These are phyloP conservation scores for Plicaturopsis crispa DNA, from an alignment of 768 basidiomycete species.

Conservation along the genomic window DNA sequence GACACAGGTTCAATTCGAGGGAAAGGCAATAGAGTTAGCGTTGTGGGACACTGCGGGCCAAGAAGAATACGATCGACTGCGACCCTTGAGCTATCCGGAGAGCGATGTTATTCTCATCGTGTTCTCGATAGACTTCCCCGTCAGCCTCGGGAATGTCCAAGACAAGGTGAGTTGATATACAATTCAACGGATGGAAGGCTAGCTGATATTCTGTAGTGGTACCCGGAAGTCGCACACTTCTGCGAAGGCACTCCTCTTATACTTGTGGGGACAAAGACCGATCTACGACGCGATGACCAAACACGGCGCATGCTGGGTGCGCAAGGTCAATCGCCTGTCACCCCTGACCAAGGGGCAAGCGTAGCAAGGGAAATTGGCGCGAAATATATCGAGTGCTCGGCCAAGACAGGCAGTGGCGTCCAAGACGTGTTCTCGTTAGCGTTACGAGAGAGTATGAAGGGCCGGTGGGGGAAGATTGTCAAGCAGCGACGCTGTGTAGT, in stretches of 20 bases:
- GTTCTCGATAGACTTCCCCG: conserved; percentile 90
- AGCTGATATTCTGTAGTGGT: conserved; percentile 53
- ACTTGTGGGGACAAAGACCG: conserved; percentile 90
- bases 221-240: conserved; percentile 88
- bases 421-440: conserved; percentile 90
- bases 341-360: conserved; percentile 71
- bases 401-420: conserved; percentile 86
- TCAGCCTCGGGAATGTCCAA: conserved; percentile 83
- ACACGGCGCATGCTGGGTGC: conserved; percentile 85
- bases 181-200: neutral
- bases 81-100: conserved; percentile 83
- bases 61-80: conserved; percentile 90
- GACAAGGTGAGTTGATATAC: conserved; percentile 56
- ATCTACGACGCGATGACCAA: conserved; percentile 80
- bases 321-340: conserved; percentile 79
- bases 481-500: conserved; percentile 70
- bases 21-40: conserved; percentile 90
- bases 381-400: conserved; percentile 88
- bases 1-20: conserved; percentile 78
- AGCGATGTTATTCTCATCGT: conserved; percentile 90
- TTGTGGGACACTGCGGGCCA: conserved; percentile 98
- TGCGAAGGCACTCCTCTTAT: conserved; percentile 86
- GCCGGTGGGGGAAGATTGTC: conserved; percentile 67
- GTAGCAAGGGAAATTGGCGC: conserved; percentile 93
- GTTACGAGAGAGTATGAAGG: conserved; percentile 81